These are phyloP conservation scores for Wakefieldia striispora DNA, from an alignment of 768 basidiomycete species.

Conservation along the genomic window DNA sequence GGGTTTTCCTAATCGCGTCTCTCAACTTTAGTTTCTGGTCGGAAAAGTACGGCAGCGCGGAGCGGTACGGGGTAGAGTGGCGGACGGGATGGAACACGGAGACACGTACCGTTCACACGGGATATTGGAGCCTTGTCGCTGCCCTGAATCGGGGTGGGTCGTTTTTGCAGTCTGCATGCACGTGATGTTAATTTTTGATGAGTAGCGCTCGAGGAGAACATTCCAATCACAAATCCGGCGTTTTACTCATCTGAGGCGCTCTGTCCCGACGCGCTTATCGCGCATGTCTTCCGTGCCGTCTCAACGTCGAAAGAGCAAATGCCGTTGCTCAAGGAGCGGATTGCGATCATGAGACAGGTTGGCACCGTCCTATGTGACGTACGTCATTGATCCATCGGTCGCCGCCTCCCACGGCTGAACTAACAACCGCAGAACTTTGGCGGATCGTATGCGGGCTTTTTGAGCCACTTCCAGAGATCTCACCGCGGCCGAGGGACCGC, in stretches of 20 bases:
- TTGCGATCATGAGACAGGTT: constrained; percentile 74
- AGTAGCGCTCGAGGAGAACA: constrained; percentile 69
- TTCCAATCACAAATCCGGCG: constrained; percentile 74
- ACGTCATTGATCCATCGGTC: constrained; percentile 27
- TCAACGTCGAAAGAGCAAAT: constrained; percentile 57
- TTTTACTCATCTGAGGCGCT: constrained; percentile 72
- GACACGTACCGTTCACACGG: constrained; percentile 59
- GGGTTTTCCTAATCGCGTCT: constrained; percentile 86
- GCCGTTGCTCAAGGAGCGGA: constrained; percentile 69
- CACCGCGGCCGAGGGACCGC: constrained; percentile 60
- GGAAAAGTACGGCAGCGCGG: constrained; percentile 52
- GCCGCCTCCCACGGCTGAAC: not conserved
- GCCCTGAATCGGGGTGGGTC: constrained; percentile 73
- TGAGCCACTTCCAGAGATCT: constrained; percentile 56
- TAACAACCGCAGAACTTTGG: constrained; percentile 49
- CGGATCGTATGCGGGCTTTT: constrained; percentile 68
- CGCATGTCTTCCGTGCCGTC: constrained; percentile 64
- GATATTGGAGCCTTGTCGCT: constrained; percentile 87
- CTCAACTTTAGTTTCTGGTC: constrained; percentile 94
- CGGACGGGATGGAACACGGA: constrained; percentile 59
- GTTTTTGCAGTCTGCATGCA: not conserved
- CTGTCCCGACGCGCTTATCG: constrained; percentile 71
- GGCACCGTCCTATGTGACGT: constrained; percentile 72
- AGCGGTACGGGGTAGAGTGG: constrained; percentile 81
- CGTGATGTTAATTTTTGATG: not conserved